A percentile compares a stretch with the other conserved stretches of the same genome.
Conservation (phyloP, 2,329 filamentous ascomycete species). For the Aspergillus sp. region DNA sequence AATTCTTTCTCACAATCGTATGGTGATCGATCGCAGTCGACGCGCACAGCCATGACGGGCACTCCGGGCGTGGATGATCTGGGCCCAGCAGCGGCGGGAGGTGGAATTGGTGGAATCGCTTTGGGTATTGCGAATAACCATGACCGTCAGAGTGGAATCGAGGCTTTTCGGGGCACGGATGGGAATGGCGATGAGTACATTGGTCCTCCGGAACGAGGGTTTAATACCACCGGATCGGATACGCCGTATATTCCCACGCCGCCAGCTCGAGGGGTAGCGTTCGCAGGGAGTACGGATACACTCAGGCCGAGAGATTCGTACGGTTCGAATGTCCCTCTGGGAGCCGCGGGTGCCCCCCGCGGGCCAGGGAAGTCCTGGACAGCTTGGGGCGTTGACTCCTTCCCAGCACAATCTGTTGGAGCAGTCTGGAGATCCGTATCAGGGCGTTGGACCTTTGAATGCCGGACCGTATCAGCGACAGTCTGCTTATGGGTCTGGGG, state of each 20-base stretch:
- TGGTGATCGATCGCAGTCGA: slow-evolving; percentile 15
- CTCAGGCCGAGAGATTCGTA: slow-evolving; percentile 35
- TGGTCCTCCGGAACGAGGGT: slow-evolving; percentile 31
- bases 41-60: slow-evolving; percentile 33
- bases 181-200: slow-evolving; percentile 17
- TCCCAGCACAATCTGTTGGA: slow-evolving; percentile 50
- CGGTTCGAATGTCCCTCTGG: slow-evolving; percentile 32
- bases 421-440: slow-evolving; percentile 26
- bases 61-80: slow-evolving; percentile 67
- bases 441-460: slow-evolving; percentile 34
- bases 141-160: slow-evolving; percentile 60
- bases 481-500: slow-evolving; percentile 47
- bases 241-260: slow-evolving; percentile 31
- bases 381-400: slow-evolving; percentile 9
- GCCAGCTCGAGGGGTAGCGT: slow-evolving; percentile 7
- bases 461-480: slow-evolving; percentile 66
- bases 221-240: slow-evolving; percentile 30
- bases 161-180: slow-evolving; percentile 50
- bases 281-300: slow-evolving; percentile 16
- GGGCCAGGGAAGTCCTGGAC: slow-evolving; percentile 14
- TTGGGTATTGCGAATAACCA: slow-evolving; percentile 61
- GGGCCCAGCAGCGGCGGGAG: slow-evolving; percentile 54
- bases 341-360: slow-evolving; percentile 25
- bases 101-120: slow-evolving; percentile 65
- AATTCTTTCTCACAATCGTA: too few species aligned